Base-by-base conservation (phyloP, 345 rosid species). In the Hibiscus tridactylites region DNA sequence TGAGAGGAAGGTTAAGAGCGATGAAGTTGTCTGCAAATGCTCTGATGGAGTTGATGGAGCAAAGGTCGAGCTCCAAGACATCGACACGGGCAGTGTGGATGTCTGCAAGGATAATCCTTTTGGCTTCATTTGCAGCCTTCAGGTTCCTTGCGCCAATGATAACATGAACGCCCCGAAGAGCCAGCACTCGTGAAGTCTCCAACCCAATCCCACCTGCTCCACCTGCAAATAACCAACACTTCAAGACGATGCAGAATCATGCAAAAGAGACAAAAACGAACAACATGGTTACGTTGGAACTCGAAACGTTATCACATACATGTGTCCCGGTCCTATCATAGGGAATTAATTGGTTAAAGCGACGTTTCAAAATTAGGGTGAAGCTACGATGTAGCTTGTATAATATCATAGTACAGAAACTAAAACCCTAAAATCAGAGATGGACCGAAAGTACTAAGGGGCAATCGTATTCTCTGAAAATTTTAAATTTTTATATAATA, bases 191-290 rank as follows among this genome's bases (percentile, higher is more conserved):
- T 73, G 93, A 86, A 16, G 99, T 87, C 80, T 95, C 99, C 64
- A 90, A 74, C 19, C 99, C 99, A 50, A 95, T 95, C 65, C 98
- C 98, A 74, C 91, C 83, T 15, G 97, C 91, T 60, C 97, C 99
- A 72, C 99, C 98, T 94, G 77, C 65, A 70, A 52, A 39, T 39
- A 39, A 39, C 44, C 44, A 8, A 39, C 44, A 39, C 1, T 39
- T 39, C 10, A 39, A 39, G 44, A 39, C 44, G 44, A 39, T 7
- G 10, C 44, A 39, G 44, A 6, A 52, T 52, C 8, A 24, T 8
- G 10, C 61, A 56, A 50, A 19, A 9, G 3, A 56, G 29, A 21
- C 28, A 56, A 19, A 19, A 54, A 54, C 10, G 28, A 8, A 8
- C 4, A 53, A 10, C 53, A 49, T 49, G 53, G 16, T 54, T 19